These are phyloP conservation scores for Vanrija humicola DNA, from an alignment of 1,284 basidiomycete genomes.

Conservation along the genomic window DNA sequence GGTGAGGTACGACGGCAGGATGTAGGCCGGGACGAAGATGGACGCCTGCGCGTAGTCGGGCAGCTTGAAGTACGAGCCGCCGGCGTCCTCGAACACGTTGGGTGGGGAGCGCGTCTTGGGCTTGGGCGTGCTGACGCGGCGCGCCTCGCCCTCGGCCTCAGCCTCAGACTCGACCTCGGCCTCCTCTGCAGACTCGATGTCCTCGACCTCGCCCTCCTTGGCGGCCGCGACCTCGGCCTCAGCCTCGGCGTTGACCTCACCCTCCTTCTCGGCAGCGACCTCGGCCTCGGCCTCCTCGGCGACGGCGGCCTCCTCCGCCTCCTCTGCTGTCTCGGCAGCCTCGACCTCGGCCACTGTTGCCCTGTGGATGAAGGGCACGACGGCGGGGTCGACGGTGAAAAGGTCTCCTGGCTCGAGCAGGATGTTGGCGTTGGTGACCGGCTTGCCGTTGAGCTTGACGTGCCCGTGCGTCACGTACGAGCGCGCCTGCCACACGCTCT, in stretches of 20 bases:
- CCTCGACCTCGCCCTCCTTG: constrained; percentile 5
- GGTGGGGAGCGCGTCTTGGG: background rate
- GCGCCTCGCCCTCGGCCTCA: constrained; percentile 2
- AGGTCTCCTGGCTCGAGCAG: constrained; percentile 91
- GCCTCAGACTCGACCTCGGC: constrained; percentile 12
- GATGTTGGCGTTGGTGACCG: constrained; percentile 82
- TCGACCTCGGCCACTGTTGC: constrained; percentile 21
- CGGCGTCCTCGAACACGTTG: constrained; percentile 1
- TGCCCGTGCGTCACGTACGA: constrained; percentile 80
- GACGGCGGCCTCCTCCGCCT: constrained; percentile 23
- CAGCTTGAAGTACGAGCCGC: constrained; percentile 62
- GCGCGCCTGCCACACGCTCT: constrained; percentile 85
- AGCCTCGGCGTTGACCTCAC: constrained; percentile 5
- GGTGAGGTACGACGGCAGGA: constrained; percentile 83
- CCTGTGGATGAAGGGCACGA: constrained; percentile 66
- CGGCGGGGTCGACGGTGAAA: constrained; percentile 77
- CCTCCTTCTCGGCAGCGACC: constrained; percentile 7
- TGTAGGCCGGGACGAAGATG: constrained; percentile 92
- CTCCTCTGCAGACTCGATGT: constrained; percentile 7
- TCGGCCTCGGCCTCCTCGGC: constrained; percentile 14
- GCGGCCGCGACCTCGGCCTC: constrained; percentile 13
- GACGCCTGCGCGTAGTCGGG: constrained; percentile 85
- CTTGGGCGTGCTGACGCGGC: constrained; percentile 1
- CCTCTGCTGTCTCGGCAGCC: constrained; percentile 25
- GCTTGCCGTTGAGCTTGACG: constrained; percentile 83